phyloP scores from a whole-genome alignment of 2,329 filamentous ascomycete genomes.

The Didymella pomorum region DNA sequence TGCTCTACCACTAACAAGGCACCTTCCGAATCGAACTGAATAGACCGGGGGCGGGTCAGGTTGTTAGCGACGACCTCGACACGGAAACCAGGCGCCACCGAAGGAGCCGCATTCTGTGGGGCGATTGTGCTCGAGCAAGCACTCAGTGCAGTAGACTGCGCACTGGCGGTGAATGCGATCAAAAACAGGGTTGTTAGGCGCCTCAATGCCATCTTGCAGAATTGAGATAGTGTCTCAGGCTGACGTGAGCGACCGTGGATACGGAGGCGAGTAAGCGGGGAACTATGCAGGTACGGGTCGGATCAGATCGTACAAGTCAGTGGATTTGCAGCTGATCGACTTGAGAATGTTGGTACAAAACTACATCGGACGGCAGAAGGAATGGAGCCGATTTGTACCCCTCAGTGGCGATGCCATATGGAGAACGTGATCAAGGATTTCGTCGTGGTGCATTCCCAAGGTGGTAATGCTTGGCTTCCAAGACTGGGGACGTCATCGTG shows the following conservation, averaged over 20 bases:
- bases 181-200: constrained; percentile 38
- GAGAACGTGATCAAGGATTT: constrained; percentile 16
- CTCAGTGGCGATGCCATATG: constrained; percentile 27
- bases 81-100: constrained; percentile 53
- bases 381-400: constrained; percentile 25
- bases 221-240: constrained; percentile 12
- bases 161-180: constrained; percentile 33
- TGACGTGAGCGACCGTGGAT: constrained; percentile 24
- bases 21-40: constrained; percentile 58
- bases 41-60: constrained; percentile 55
- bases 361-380: constrained; percentile 10
- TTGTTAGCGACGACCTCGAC: constrained; percentile 57
- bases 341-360: constrained; percentile 7
- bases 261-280: constrained; percentile 8
- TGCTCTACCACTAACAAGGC: constrained; percentile 60
- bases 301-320: constrained; percentile 12
- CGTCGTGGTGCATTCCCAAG: constrained; percentile 24
- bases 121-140: constrained; percentile 49
- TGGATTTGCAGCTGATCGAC: constrained; percentile 1
- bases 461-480: constrained; percentile 30
- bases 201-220: constrained; percentile 32
- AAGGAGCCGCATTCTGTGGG: constrained; percentile 51
- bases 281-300: constrained; percentile 20
- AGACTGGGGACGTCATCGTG: constrained; percentile 32
- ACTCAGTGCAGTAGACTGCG: constrained; percentile 31